Base-by-base conservation (phyloP, 2,329 filamentous ascomycete genomes). In the Fusarium hainanense region DNA sequence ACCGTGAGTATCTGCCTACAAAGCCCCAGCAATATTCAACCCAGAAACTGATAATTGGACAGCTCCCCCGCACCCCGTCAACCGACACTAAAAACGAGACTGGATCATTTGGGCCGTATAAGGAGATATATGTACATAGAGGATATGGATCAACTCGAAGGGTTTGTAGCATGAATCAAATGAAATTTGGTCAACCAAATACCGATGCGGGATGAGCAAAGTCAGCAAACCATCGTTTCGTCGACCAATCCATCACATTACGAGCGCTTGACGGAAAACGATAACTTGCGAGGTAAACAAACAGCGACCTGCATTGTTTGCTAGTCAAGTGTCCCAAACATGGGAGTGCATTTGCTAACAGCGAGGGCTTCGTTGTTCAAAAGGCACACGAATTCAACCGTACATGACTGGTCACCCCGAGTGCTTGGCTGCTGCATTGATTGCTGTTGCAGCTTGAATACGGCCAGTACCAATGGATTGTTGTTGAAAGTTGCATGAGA, bases 1-100 rank as follows among this genome's bases (percentile, higher is more conserved):
- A 93, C 69, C 90, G 95, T 98, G 84, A 87, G 93, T 66, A 41
- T 32, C 88, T 42, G 20, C 23, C 25, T 27, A 12, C 14, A 25
- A 20, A 14, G 18, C 18, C n/a, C 32, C 34, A 43, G 40, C 37
- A 20, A 11, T 28, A 48, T 12, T 23, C 14, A 49, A 10, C 9
- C 6, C 14, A 8, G 23, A 54, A 66, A 61, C 66, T 75, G 41
- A 74, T 37, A 7, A 12, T 12, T 30, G n/a, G 52, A 52, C 49
- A 78, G 77, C 77, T 21, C 77, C 77, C 40, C 75, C 77, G 27
- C 71, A 74, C 54, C 63, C 72, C 32, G 52, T 71, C 43, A 75
- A 75, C 65, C 66, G 71, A 67, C 71, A 75, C 63, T 74, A 57
- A 74, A 66, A 56, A 40, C 25, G 30, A 50, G 50, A 52, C 47